phyloP scores from a whole-genome alignment of 352 stramenopile species.

The Globisporangium okanoganense region DNA sequence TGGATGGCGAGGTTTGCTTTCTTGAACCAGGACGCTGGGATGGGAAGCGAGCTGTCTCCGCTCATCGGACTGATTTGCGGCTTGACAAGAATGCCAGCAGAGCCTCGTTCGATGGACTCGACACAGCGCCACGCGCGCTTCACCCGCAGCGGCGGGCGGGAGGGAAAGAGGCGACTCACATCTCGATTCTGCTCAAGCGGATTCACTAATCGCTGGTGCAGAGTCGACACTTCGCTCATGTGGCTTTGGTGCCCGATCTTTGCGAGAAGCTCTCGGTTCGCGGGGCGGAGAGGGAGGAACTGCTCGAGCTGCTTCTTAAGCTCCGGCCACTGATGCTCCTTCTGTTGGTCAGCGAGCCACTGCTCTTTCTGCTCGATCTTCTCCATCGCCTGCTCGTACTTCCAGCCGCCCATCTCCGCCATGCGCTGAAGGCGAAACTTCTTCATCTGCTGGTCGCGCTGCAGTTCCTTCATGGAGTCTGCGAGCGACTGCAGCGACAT shows the following conservation, averaged over 20 bases:
- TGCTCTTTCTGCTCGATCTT: constrained; percentile 53
- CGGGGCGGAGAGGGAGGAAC: constrained; percentile 18
- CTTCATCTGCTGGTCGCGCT: constrained; percentile 84
- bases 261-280: constrained; percentile 17
- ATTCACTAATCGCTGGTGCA: constrained; percentile 57
- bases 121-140: constrained; percentile 86
- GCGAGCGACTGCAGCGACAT: constrained; percentile 47
- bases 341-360: constrained; percentile 53
- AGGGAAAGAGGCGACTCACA: constrained; percentile 41
- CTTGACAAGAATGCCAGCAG: constrained; percentile 84
- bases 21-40: constrained; percentile 82
- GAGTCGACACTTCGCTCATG: constrained; percentile 49
- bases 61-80: constrained; percentile 91
- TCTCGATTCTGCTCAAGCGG: constrained; percentile 67
- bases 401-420: constrained; percentile 71
- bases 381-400: constrained; percentile 53
- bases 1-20: constrained; percentile 79
- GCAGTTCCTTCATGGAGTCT: constrained; percentile 72
- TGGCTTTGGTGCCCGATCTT: constrained; percentile 27
- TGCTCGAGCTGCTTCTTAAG: constrained; percentile 41
- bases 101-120: constrained; percentile 72
- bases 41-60: constrained; percentile 78
- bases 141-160: constrained; percentile 62
- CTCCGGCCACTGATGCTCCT: constrained; percentile 57
- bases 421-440: constrained; percentile 64